phyloP scores from a whole-genome alignment of 1,284 basidiomycete genomes.

The Laetiporus sulphureus region DNA sequence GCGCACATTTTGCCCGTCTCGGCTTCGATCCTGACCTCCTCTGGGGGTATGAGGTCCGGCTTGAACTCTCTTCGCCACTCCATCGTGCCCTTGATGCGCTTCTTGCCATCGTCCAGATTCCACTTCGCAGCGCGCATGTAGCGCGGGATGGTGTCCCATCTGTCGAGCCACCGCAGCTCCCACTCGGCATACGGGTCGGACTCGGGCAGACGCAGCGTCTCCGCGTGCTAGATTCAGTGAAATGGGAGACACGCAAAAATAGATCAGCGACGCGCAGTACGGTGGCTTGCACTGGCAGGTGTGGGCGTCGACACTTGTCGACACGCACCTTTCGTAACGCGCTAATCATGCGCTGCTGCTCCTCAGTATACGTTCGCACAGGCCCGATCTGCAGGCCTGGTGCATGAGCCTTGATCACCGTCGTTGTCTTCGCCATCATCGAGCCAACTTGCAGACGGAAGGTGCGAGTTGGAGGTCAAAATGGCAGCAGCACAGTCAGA shows the following conservation, averaged over 20 bases:
- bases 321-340: conserved; percentile 54
- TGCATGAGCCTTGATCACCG: conserved; percentile 39
- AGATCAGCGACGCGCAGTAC: no score
- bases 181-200: conserved; percentile 67
- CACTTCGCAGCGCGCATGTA: conserved; percentile 85
- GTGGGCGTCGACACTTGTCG: conserved; percentile 10
- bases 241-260: neutral
- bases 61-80: conserved; percentile 80
- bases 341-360: conserved; percentile 54
- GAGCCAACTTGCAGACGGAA: neutral
- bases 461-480: no score
- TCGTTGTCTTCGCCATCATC: conserved; percentile 32
- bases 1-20: conserved; percentile 83
- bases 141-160: conserved; percentile 67
- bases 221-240: conserved; percentile 47
- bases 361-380: conserved; percentile 52
- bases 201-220: conserved; percentile 52
- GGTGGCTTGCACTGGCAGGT: no score
- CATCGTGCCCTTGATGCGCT: conserved; percentile 68
- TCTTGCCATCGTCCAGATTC: conserved; percentile 71
- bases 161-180: conserved; percentile 72
- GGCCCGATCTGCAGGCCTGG: conserved; percentile 44
- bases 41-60: conserved; percentile 76
- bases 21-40: conserved; percentile 70
- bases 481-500: no score